Evolutionary conservation across 1,284 basidiomycete genomes (phyloP).

Genomic region (Earliella scabrosa): DNA sequence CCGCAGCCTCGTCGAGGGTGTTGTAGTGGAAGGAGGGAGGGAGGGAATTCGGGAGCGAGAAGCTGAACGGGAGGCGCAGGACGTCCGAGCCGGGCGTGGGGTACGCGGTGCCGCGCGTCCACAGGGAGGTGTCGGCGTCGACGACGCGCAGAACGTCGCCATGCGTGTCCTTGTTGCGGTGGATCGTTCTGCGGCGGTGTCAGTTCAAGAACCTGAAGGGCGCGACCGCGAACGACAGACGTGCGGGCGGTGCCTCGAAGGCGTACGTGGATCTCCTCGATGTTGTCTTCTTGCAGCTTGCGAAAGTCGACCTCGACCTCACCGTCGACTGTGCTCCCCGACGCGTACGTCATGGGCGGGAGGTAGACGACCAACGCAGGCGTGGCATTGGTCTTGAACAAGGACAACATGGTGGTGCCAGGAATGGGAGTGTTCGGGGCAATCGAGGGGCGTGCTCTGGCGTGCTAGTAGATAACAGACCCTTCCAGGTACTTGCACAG

Average conservation of each 20-base stretch:
- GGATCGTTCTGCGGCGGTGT: background rate
- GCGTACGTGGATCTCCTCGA: constrained; percentile 8
- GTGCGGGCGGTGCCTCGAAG: constrained; percentile 1
- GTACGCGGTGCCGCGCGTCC: constrained; percentile 24
- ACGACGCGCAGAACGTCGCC: constrained; percentile 11
- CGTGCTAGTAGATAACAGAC: too few relatives aligned
- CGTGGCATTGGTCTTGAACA: too few relatives aligned
- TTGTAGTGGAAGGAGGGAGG: constrained; percentile 28
- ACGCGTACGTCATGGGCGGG: background rate
- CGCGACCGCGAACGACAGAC: constrained; percentile 3
- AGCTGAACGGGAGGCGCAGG: constrained; percentile 27
- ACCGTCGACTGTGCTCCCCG: constrained; percentile 8
- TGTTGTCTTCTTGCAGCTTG: constrained; percentile 7
- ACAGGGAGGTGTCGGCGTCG: constrained; percentile 16
- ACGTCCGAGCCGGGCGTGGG: constrained; percentile 23
- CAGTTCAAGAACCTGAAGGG: too few relatives aligned
- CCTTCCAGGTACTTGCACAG: too few relatives aligned
- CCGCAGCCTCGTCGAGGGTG: background rate
- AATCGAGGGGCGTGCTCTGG: too few relatives aligned
- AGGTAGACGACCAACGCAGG: background rate
- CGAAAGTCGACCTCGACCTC: constrained; percentile 11
- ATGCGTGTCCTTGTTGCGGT: background rate
- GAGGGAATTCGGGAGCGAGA: constrained; percentile 23
- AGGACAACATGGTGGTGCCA: background rate
- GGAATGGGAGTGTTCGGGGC: too few relatives aligned